Evolutionary conservation across 768 basidiomycete genomes (phyloP), one percentile per base, ranked within the genome.

Genomic region (Amanita rubescens): DNA sequence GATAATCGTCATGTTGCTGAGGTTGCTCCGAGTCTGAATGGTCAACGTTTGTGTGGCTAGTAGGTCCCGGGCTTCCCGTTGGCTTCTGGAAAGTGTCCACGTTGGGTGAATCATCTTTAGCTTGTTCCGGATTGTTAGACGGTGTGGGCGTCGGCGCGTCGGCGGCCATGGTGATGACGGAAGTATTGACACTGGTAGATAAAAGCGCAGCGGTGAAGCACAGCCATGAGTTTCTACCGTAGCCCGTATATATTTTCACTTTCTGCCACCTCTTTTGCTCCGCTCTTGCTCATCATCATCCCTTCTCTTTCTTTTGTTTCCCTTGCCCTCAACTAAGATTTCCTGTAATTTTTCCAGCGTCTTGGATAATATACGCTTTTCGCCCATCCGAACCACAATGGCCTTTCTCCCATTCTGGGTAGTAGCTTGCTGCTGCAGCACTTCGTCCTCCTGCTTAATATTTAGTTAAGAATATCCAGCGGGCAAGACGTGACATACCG

Each of bases 351-450:
- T 65, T 14, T 58, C 51, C 27, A 69, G 49, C n/a, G 58, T 53
- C 7, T 58, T 62, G 7, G 59, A 51, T 51, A 94, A 61, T 11
- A 93, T 82, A 20, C 77, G 69, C 69, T 92, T 92, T 71, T 94
- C 92, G 3, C 89, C 88, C 9, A 90, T 64, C 33, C 92, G 77
- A 11, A 93, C 89, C 43, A 87, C 69, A 7, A 85, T 63, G 1
- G 92, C 91, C 54, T 83, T 73, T 55, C 71, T 72, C 60, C 73
- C 77, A 58, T 82, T 80, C 49, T 70, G 53, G 3, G 73, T 52
- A 1, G 79, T 62, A n/a, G 51, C 53, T 14, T 58, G 62, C 19
- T 76, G 66, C 4, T 82, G 66, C 10, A 55, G 51, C 53, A 75
- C 72, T 49, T 87, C 82, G 39, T 83, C 80, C 71, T 82, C 63